Conservation (phyloP, 2,329 filamentous ascomycete species). For the Diaporthe humulicola region DNA sequence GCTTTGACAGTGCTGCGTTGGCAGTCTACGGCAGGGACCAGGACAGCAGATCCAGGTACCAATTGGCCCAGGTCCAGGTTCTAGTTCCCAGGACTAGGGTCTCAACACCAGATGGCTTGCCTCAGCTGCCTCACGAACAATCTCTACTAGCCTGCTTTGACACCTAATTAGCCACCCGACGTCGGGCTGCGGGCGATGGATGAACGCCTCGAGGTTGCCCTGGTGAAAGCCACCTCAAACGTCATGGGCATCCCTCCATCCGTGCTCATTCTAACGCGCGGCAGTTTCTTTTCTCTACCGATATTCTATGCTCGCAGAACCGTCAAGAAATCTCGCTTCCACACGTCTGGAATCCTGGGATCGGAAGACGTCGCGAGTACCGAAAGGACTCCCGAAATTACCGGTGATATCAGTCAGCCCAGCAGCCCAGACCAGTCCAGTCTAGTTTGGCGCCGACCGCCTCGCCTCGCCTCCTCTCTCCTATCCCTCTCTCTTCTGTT, state of each 20-base stretch:
- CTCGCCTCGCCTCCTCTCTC: not conserved
- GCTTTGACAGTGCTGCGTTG: conserved; percentile 24
- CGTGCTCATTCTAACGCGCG: not conserved
- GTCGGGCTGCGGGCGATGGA: not conserved
- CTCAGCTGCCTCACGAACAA: conserved; percentile 7
- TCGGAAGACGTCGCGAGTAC: conserved; percentile 12
- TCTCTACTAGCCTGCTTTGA: not conserved
- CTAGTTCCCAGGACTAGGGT: not conserved
- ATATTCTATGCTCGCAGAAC: not conserved
- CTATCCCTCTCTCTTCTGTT: not conserved
- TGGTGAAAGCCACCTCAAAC: conserved; percentile 4
- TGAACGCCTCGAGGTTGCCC: not conserved
- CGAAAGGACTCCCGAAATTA: conserved; percentile 27
- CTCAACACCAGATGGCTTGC: conserved; percentile 19
- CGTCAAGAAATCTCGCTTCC: conserved; percentile 28
- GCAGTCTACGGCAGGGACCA: not conserved
- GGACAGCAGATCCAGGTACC: no score
- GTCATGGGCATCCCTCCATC: conserved; percentile 21
- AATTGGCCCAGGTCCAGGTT: not conserved
- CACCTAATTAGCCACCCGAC: not conserved
- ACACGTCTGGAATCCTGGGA: conserved; percentile 12
- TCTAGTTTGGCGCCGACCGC: conserved; percentile 1
- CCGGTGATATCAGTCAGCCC: conserved; percentile 19
- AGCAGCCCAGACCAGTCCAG: not conserved
- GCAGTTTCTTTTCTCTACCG: conserved; percentile 6